Percentiles rank a stretch among this genome's conserved stretches.
Evolutionary conservation across 2,329 filamentous ascomycete species (phyloP).

Genomic region (Pestalotiopsis sp.): DNA sequence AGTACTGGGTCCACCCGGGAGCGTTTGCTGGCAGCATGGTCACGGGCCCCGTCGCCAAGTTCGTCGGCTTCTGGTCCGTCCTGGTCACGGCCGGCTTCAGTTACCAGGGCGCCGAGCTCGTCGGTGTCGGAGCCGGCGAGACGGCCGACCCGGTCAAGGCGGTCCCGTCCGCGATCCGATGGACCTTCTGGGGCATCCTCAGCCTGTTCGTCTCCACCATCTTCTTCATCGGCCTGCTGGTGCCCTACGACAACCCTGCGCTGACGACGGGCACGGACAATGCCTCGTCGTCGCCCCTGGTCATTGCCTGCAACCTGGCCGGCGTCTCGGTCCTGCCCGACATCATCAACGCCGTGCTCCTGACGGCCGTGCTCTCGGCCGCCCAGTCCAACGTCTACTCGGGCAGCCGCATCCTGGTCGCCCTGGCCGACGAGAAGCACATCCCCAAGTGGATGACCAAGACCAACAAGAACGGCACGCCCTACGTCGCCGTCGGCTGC

Average conservation of each 20-base stretch:
- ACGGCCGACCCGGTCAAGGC: slow-evolving; percentile 72
- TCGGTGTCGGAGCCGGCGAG: slow-evolving; percentile 79
- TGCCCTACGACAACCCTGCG: slow-evolving; percentile 52
- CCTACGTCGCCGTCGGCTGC: slow-evolving; percentile 60
- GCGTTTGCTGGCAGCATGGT: slow-evolving; percentile 67
- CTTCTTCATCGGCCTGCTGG: slow-evolving; percentile 73
- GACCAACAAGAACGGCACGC: slow-evolving; percentile 65
- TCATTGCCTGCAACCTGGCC: slow-evolving; percentile 62
- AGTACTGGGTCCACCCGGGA: slow-evolving; percentile 70
- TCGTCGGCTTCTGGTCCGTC: slow-evolving; percentile 71
- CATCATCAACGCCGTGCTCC: slow-evolving; percentile 77
- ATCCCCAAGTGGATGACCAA: slow-evolving; percentile 62
- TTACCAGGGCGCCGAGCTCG: slow-evolving; percentile 75
- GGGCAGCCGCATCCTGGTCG: slow-evolving; percentile 68
- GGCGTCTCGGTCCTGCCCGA: slow-evolving; percentile 65
- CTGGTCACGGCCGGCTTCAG: slow-evolving; percentile 71
- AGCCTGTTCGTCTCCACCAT: slow-evolving; percentile 66
- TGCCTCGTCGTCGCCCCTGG: slow-evolving; percentile 67
- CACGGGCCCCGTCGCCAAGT: slow-evolving; percentile 57
- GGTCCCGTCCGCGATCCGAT: slow-evolving; percentile 72
- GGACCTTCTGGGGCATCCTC: slow-evolving; percentile 77
- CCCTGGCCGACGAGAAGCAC: slow-evolving; percentile 65
- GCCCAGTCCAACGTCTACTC: slow-evolving; percentile 80
- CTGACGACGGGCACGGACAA: slow-evolving; percentile 41
- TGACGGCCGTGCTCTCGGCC: slow-evolving; percentile 78